Evolutionary conservation across 257 asterid species (phyloP), one percentile per base, ranked within the genome.

Genomic region (Solanum gandarillasii): DNA sequence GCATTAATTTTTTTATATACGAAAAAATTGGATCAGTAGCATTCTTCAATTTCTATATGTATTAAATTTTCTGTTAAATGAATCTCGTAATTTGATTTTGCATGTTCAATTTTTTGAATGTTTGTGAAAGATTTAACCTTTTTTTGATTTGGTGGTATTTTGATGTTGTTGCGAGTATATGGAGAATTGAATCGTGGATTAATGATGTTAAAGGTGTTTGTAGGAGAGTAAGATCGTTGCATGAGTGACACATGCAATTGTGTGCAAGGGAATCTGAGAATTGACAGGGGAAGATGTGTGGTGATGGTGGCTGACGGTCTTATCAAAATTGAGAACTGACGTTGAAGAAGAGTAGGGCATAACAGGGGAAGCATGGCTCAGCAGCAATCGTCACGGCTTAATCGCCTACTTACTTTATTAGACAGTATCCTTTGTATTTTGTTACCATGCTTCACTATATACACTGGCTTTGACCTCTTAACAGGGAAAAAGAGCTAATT

Each of bases 321-420:
- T 32, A 5, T 72, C 16, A 14, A 21, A 41, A 87, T 91, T 83
- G 87, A 84, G 90, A 87, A 88, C 87, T 89, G 86, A 87, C 90
- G 90, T 32, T 84, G 88, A 87, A 88, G 88, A 87, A 88, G 90
- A 87, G 87, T 85, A 86, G 88, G 86, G 73, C 85, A 87, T 82
- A 13, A 68, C 32, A 70, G 14, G 67, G 73, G 73, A 85, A 91
- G 31, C 60, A 95, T 95, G 99, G 98, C 99, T 92, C 99, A 94
- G 89, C 99, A 96, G 93, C 93, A 89, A 85, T 97, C 99, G 2
- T 97, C 99, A 13, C 95, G 99, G 87, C 99, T 97, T 79, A 90
- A 95, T 62, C 98, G 99, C 88, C 93, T 97, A 89, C 98, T 97
- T 87, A 97, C 99, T 87, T 92, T 97, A 87, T 87, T 97, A 94